phyloP scores from a whole-genome alignment of 257 asterid genomes.

The Asclepias syriaca region DNA sequence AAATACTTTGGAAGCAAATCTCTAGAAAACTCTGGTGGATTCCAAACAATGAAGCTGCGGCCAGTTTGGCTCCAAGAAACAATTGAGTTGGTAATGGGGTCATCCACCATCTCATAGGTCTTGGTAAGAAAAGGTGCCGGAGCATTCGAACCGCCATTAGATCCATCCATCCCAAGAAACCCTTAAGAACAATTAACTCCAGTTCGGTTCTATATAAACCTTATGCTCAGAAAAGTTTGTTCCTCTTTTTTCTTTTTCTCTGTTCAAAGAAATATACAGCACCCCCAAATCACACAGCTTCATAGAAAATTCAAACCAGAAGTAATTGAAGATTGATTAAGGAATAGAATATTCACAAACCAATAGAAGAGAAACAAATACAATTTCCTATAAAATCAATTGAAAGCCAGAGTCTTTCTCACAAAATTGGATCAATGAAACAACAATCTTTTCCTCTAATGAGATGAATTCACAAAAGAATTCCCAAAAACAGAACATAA shows the following conservation, averaged over 20 bases:
- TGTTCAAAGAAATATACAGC: background rate
- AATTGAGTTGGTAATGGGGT: conserved; percentile 42
- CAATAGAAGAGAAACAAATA: background rate
- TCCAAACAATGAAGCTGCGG: conserved; percentile 75
- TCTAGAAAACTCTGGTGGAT: conserved; percentile 80
- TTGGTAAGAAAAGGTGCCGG: conserved; percentile 86
- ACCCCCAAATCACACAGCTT: background rate
- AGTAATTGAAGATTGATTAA: conserved; percentile 4
- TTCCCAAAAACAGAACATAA: conserved; percentile 1
- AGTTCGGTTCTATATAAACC: background rate
- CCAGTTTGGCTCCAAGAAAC: conserved; percentile 78
- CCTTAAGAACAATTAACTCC: background rate
- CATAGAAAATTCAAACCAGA: background rate
- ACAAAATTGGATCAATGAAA: conserved; percentile 5
- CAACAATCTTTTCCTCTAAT: background rate
- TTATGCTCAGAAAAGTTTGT: background rate
- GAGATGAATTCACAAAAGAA: background rate
- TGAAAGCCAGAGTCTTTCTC: background rate
- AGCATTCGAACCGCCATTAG: conserved; percentile 51
- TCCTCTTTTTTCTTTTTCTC: background rate
- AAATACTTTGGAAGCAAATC: conserved; percentile 83
- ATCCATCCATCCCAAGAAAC: conserved; percentile 50
- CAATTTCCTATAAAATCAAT: background rate
- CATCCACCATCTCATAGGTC: conserved; percentile 89
- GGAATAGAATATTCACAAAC: conserved; percentile 4